Conservation (phyloP, 805 yeast species). For the Nakazawaea peltata region DNA sequence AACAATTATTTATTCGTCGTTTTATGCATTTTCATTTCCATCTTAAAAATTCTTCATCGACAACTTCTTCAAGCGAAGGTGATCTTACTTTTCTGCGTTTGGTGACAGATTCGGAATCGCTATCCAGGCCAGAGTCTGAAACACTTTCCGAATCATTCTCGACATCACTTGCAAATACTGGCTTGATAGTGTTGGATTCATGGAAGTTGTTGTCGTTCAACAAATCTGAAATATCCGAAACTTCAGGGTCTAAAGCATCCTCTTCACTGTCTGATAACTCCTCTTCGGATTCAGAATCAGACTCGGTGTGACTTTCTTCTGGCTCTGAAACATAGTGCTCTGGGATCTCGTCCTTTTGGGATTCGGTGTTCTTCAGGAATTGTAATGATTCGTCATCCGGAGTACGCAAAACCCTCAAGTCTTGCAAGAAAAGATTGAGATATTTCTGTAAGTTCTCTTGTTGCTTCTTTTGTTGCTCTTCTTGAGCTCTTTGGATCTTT, state of each 20-base stretch:
- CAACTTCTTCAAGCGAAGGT: constrained; percentile 10
- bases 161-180: neutral
- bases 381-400: neutral
- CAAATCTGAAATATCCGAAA: constrained; percentile 2
- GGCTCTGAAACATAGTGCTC: neutral
- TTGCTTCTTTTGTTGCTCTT: neutral
- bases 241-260: constrained; percentile 3
- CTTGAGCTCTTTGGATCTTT: neutral
- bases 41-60: constrained; percentile 11
- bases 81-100: constrained; percentile 7
- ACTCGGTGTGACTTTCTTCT: constrained; percentile 2
- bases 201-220: neutral
- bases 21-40: constrained; percentile 1
- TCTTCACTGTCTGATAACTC: constrained; percentile 3
- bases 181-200: neutral
- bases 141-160: neutral
- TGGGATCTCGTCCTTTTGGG: neutral
- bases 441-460: neutral
- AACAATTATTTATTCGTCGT: too few species aligned
- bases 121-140: neutral
- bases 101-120: neutral
- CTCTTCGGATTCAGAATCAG: neutral
- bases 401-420: too few species aligned
- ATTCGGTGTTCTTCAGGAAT: neutral
- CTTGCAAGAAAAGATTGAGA: constrained; percentile 1